Conservation (phyloP, 140 eudicot species). For the Artemisia princeps region DNA sequence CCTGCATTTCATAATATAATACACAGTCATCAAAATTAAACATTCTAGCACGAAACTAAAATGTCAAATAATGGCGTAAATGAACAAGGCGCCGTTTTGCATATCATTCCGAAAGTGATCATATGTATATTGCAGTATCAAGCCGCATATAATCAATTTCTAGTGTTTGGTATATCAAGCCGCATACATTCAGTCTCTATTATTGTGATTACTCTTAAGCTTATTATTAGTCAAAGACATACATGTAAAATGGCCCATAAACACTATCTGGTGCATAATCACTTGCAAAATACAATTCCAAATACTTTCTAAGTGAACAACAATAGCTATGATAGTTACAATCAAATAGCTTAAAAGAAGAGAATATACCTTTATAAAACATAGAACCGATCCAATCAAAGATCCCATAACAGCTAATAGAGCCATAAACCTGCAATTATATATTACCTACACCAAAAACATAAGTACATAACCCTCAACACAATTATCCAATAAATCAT, state of each 20-base stretch:
- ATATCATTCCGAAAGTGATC: no score
- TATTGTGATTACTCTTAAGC: no score
- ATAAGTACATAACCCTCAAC: conserved; percentile 7
- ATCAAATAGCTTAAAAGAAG: background rate
- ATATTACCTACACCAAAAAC: conserved; percentile 50
- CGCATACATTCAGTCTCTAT: no score
- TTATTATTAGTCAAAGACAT: no score
- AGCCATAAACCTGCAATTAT: conserved; percentile 70
- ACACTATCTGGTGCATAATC: no score
- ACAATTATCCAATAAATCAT: conserved; percentile 10
- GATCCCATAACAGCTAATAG: conserved; percentile 90
- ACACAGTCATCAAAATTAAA: background rate
- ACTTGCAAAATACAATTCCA: no score
- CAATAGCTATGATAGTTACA: background rate
- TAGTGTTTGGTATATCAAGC: no score
- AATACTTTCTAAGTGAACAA: no score
- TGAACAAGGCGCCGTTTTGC: no score
- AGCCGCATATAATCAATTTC: no score
- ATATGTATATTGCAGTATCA: no score
- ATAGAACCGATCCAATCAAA: conserved; percentile 71
- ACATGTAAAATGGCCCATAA: no score
- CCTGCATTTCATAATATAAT: conserved; percentile 36
- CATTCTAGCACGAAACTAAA: background rate
- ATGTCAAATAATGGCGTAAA: background rate
- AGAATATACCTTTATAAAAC: conserved; percentile 66